phyloP scores from a whole-genome alignment of 2,329 filamentous ascomycete species.

The Cryphonectria parasitica region DNA sequence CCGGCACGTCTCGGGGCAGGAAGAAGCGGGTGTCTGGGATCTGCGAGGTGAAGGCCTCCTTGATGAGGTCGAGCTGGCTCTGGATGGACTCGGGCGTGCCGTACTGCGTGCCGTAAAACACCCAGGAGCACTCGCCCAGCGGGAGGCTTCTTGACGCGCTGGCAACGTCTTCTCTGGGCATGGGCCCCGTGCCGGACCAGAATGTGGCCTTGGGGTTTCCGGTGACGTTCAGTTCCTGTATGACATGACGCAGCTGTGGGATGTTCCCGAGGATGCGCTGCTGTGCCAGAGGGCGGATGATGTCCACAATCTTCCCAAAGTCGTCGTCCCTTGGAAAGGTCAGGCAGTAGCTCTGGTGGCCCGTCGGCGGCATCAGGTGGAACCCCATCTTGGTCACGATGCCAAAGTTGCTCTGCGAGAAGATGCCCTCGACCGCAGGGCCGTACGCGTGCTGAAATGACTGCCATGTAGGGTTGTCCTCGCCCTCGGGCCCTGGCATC shows the following conservation, averaged over 20 bases:
- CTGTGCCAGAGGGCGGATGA: constrained; percentile 42
- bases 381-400: constrained; percentile 60
- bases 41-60: constrained; percentile 37
- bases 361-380: constrained; percentile 42
- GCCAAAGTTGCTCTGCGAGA: constrained; percentile 56
- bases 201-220: constrained; percentile 42
- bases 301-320: constrained; percentile 41
- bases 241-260: constrained; percentile 48
- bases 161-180: constrained; percentile 39
- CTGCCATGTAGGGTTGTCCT: constrained; percentile 47
- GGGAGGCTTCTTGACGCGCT: constrained; percentile 41
- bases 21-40: constrained; percentile 41
- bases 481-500: constrained; percentile 41
- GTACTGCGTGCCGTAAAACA: constrained; percentile 50
- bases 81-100: constrained; percentile 36
- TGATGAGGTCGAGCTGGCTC: constrained; percentile 38
- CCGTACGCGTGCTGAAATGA: constrained; percentile 46
- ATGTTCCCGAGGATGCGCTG: constrained; percentile 53
- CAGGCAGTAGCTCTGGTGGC: constrained; percentile 45
- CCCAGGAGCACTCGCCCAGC: constrained; percentile 49
- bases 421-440: constrained; percentile 49
- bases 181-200: constrained; percentile 33
- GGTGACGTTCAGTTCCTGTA: constrained; percentile 49
- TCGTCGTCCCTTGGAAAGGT: constrained; percentile 44
- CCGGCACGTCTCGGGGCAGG: constrained; percentile 41